These are phyloP conservation scores for Macrophomina pseudophaseolina DNA, from an alignment of 2,329 filamentous ascomycete species.

Conservation along the genomic window DNA sequence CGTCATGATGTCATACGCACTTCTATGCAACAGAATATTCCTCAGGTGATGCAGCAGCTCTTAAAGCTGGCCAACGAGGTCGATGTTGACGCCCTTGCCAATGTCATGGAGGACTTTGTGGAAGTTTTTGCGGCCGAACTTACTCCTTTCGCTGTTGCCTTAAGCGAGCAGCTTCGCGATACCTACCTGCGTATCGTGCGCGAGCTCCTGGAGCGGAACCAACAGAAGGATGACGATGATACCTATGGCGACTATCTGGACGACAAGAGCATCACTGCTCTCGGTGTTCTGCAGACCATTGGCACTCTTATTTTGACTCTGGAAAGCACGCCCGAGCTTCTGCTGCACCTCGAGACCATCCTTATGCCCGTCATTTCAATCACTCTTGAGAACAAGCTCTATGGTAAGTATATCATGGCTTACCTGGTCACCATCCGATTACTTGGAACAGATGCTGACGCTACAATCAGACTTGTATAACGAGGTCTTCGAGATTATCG, in stretches of 20 bases:
- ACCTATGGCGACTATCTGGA: slow-evolving; percentile 90
- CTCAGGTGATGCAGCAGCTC: slow-evolving; percentile 98
- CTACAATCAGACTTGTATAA: slow-evolving; percentile 79
- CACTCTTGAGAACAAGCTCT: slow-evolving; percentile 96
- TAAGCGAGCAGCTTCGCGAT: slow-evolving; percentile 94
- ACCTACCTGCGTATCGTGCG: slow-evolving; percentile 94
- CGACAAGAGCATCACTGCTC: slow-evolving; percentile 96
- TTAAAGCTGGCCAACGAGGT: slow-evolving; percentile 97
- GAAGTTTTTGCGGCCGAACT: slow-evolving; percentile 97
- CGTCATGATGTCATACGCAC: slow-evolving; percentile 91
- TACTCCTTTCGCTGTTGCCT: slow-evolving; percentile 93
- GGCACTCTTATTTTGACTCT: slow-evolving; percentile 95
- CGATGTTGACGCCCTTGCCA: slow-evolving; percentile 94
- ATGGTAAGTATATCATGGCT: slow-evolving; percentile 61
- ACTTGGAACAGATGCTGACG: slow-evolving; percentile 29
- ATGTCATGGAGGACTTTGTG: slow-evolving; percentile 99
- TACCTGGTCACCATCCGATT: neutral
- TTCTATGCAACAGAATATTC: slow-evolving; percentile 97
- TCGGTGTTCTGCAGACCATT: slow-evolving; percentile 96
- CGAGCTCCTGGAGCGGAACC: slow-evolving; percentile 86
- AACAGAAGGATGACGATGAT: slow-evolving; percentile 74
- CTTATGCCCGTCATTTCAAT: slow-evolving; percentile 97
- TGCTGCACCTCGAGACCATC: slow-evolving; percentile 91
- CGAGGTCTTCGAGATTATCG: slow-evolving; percentile 98
- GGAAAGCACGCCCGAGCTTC: slow-evolving; percentile 94